Conservation (phyloP, 2,329 filamentous ascomycete genomes). For the Cucurbitaria berberidis region DNA sequence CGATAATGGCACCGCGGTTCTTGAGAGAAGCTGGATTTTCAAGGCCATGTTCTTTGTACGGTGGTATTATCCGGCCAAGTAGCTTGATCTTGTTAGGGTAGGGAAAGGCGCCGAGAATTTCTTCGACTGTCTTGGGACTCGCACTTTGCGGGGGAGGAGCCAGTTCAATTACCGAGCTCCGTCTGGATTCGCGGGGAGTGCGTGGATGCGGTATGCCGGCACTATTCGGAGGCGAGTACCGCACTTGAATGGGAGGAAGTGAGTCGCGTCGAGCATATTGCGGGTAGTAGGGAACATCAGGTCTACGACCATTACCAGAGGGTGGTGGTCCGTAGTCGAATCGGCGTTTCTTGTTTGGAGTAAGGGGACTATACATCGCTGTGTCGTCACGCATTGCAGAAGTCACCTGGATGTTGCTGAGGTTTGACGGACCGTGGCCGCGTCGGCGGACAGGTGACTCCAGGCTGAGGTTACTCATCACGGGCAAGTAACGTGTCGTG, state of each 20-base stretch:
- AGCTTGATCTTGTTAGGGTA: slow-evolving; percentile 78
- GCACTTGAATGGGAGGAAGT: slow-evolving; percentile 41
- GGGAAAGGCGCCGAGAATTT: slow-evolving; percentile 76
- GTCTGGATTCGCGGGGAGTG: slow-evolving; percentile 39
- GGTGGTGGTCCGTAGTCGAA: slow-evolving; percentile 47
- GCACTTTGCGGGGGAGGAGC: slow-evolving; percentile 3
- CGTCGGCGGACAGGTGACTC: slow-evolving; percentile 42
- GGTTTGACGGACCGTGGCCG: slow-evolving; percentile 30
- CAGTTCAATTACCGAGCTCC: slow-evolving; percentile 17
- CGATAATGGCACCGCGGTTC: slow-evolving; percentile 78
- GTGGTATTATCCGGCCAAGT: slow-evolving; percentile 76
- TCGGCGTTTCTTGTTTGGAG: slow-evolving; percentile 45
- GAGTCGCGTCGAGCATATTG: slow-evolving; percentile 41
- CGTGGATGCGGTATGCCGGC: slow-evolving; percentile 41
- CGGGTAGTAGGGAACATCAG: slow-evolving; percentile 54
- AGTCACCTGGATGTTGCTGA: slow-evolving; percentile 39
- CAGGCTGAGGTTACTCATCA: slow-evolving; percentile 52
- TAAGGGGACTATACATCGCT: slow-evolving; percentile 39
- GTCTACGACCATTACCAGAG: slow-evolving; percentile 61
- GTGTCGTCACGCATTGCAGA: slow-evolving; percentile 30
- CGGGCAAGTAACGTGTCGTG: slow-evolving; percentile 43
- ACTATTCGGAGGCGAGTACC: slow-evolving; percentile 40
- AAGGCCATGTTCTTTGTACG: slow-evolving; percentile 53
- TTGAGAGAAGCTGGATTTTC: slow-evolving; percentile 38
- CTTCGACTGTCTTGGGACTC: slow-evolving; percentile 61